phyloP scores from a whole-genome alignment of 1,139 yeast species.

The Suhomyces anneliseae region DNA sequence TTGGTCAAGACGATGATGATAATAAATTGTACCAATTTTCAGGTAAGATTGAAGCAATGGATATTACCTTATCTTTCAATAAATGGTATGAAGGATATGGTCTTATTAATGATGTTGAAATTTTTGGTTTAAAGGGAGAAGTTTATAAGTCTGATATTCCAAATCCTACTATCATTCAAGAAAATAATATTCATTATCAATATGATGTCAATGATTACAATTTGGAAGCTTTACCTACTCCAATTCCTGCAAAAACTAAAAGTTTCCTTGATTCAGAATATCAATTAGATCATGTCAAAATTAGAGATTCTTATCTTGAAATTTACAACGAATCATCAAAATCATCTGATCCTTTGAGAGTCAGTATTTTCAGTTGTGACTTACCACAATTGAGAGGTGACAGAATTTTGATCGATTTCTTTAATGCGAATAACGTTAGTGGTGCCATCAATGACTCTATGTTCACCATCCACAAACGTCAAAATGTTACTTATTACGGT shows the following conservation, averaged over 20 bases:
- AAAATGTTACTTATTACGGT: conserved; percentile 23
- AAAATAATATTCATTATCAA: conserved; percentile 30
- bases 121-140: conserved; percentile 61
- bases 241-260: conserved; percentile 2
- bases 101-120: conserved; percentile 58
- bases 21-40: conserved; percentile 22
- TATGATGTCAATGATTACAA: conserved; percentile 33
- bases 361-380: conserved; percentile 65
- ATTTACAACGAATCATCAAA: conserved; percentile 35
- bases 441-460: conserved; percentile 74
- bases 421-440: conserved; percentile 67
- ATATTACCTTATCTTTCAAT: conserved; percentile 58
- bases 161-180: conserved; percentile 16
- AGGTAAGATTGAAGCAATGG: conserved; percentile 53
- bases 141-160: conserved; percentile 22
- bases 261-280: conserved; percentile 40
- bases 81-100: conserved; percentile 76
- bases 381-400: conserved; percentile 59
- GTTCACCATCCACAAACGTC: conserved; percentile 68
- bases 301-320: conserved; percentile 56
- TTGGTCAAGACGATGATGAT: conserved; percentile 5
- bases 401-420: conserved; percentile 60
- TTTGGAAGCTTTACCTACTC: conserved; percentile 16
- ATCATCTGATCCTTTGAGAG: conserved; percentile 39
- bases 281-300: conserved; percentile 50